These are phyloP conservation scores for Malassezia pachydermatis DNA, from an alignment of 1,284 basidiomycete genomes.

Conservation along the genomic window DNA sequence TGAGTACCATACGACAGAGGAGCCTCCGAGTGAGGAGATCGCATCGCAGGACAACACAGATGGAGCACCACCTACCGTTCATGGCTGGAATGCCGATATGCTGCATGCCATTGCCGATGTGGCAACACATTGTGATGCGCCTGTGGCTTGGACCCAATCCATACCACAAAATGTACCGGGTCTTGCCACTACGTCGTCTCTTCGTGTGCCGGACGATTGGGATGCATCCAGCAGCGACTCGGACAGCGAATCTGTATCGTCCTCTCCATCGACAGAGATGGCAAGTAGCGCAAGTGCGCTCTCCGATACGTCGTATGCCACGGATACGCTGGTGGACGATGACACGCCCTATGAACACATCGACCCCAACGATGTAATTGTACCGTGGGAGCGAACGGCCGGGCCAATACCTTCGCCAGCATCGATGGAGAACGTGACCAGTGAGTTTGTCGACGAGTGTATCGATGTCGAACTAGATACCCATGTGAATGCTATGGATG, in stretches of 20 bases:
- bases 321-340: not conserved
- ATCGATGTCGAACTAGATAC: not conserved
- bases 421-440: not conserved
- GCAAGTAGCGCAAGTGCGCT: not conserved
- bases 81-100: not conserved
- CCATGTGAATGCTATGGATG: not conserved
- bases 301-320: not conserved
- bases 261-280: too few species aligned
- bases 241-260: too few species aligned
- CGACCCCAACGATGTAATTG: too few species aligned
- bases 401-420: not conserved
- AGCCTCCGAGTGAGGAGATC: too few species aligned
- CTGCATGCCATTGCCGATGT: not conserved
- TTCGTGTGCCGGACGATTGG: not conserved
- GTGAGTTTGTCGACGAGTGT: not conserved
- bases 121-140: constrained; percentile 4
- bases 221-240: not conserved
- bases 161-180: not conserved
- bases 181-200: not conserved
- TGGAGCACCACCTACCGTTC: not conserved
- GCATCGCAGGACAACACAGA: not conserved
- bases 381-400: not conserved
- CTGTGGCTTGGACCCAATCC: constrained; percentile 3
- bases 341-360: too few species aligned
- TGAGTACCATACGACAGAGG: too few species aligned